Conservation (phyloP, 495 filamentous ascomycete genomes). For the Ramalina peruviana region DNA sequence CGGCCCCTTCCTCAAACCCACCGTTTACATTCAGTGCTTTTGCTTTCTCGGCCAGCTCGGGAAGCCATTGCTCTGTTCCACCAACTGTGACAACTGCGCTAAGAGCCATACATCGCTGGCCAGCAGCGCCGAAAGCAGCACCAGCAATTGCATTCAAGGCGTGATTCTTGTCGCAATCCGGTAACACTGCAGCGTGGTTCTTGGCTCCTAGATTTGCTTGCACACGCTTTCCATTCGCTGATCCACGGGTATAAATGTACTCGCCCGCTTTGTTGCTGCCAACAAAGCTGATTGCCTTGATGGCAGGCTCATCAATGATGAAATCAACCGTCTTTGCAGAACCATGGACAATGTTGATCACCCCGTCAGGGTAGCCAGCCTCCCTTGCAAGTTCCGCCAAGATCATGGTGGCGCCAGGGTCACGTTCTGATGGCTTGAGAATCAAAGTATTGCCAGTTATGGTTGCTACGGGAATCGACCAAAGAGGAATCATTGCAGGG, state of each 20-base stretch:
- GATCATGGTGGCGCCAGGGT: conserved; percentile 97
- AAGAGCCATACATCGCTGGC: conserved; percentile 95
- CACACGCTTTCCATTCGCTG: conserved; percentile 84
- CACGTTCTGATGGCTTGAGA: conserved; percentile 94
- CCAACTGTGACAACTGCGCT: conserved; percentile 90
- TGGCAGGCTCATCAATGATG: conserved; percentile 86
- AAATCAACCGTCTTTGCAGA: conserved; percentile 88
- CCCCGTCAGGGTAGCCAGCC: conserved; percentile 86
- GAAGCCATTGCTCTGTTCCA: conserved; percentile 84
- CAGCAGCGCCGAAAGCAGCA: conserved; percentile 91
- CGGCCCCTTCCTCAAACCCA: conserved; percentile 87
- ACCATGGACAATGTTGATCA: conserved; percentile 91
- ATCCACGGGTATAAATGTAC: conserved; percentile 86
- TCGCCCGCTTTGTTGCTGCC: conserved; percentile 93
- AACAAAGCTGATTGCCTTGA: conserved; percentile 98
- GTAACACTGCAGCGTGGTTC: conserved; percentile 92
- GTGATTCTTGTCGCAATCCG: conserved; percentile 97
- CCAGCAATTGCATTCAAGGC: conserved; percentile 88
- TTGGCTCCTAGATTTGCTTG: conserved; percentile 97
- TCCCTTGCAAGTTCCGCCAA: conserved; percentile 81
- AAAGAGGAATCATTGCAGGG: conserved; percentile 98
- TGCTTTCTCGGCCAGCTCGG: conserved; percentile 81
- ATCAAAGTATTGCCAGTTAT: conserved; percentile 89
- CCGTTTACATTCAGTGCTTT: conserved; percentile 83
- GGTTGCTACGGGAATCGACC: conserved; percentile 91